phyloP scores from a whole-genome alignment of 1,139 yeast genomes.

The Nakaseomyces kungkrabaensis region DNA sequence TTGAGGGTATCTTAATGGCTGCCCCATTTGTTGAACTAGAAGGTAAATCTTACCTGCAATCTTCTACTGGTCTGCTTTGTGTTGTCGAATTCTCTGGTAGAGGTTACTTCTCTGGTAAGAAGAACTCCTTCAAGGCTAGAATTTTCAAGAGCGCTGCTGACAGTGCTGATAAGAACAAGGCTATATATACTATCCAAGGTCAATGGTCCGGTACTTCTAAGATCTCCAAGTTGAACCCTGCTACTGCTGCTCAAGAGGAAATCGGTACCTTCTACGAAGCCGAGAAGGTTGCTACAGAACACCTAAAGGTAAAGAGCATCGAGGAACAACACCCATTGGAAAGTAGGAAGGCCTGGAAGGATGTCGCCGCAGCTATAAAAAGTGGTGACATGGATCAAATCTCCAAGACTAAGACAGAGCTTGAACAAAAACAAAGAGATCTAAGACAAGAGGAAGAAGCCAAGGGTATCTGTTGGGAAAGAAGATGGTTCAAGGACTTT shows the following conservation, averaged over 20 bases:
- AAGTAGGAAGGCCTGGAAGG: slow-evolving; percentile 73
- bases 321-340: slow-evolving; percentile 69
- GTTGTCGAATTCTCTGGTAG: slow-evolving; percentile 76
- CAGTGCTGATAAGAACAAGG: slow-evolving; percentile 43
- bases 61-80: slow-evolving; percentile 66
- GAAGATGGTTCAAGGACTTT: slow-evolving; percentile 64
- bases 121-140: slow-evolving; percentile 80
- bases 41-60: slow-evolving; percentile 70
- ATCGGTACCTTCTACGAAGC: slow-evolving; percentile 58
- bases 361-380: slow-evolving; percentile 81
- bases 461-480: slow-evolving; percentile 54
- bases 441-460: slow-evolving; percentile 62
- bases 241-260: slow-evolving; percentile 17
- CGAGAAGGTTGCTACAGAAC: slow-evolving; percentile 39
- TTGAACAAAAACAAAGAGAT: slow-evolving; percentile 79
- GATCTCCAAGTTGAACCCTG: slow-evolving; percentile 29
- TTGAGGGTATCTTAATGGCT: slow-evolving; percentile 84
- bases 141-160: slow-evolving; percentile 48
- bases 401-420: slow-evolving; percentile 58
- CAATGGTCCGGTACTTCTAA: slow-evolving; percentile 80
- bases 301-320: slow-evolving; percentile 63
- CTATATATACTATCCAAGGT: slow-evolving; percentile 70
- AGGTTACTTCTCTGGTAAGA: slow-evolving; percentile 90
- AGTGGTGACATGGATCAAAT: slow-evolving; percentile 65
- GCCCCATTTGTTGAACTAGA: slow-evolving; percentile 84